phyloP scores from a whole-genome alignment of 768 basidiomycete genomes.

The Tricholoma matsutake region DNA sequence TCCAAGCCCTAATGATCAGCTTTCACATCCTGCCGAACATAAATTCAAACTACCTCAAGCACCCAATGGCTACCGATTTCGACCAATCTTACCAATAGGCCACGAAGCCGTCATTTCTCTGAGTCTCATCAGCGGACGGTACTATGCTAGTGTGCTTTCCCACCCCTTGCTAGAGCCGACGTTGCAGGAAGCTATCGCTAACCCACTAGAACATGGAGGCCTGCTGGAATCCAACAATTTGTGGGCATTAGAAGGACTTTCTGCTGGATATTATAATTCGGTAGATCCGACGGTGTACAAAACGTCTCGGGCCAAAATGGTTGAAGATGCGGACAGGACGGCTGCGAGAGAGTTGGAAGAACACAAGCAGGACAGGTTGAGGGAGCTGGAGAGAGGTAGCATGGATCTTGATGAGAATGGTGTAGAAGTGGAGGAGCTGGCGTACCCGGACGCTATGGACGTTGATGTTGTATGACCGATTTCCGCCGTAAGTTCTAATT shows the following conservation, averaged over 20 bases:
- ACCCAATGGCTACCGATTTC: slow-evolving; percentile 68
- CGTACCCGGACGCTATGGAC: slow-evolving; percentile 18
- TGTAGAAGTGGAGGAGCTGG: slow-evolving; percentile 16
- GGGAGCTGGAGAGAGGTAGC: slow-evolving; percentile 23
- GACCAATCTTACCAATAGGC: slow-evolving; percentile 58
- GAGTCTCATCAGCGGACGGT: slow-evolving; percentile 72
- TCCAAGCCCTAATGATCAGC: slow-evolving; percentile 12
- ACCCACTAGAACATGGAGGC: slow-evolving; percentile 31
- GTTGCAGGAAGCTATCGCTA: slow-evolving; percentile 37
- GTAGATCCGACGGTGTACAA: slow-evolving; percentile 68
- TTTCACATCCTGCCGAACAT: slow-evolving; percentile 21
- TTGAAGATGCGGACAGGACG: slow-evolving; percentile 57
- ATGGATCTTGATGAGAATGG: slow-evolving; percentile 12
- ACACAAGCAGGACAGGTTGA: slow-evolving; percentile 32
- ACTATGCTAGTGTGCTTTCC: slow-evolving; percentile 69
- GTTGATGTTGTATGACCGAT: slow-evolving; percentile 9
- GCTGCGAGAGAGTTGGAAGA: slow-evolving; percentile 42
- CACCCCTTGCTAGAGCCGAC: slow-evolving; percentile 55
- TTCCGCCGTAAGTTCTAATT: background rate
- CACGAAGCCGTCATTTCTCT: slow-evolving; percentile 67
- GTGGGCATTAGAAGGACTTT: slow-evolving; percentile 71
- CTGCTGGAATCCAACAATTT: slow-evolving; percentile 48
- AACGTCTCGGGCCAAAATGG: slow-evolving; percentile 48
- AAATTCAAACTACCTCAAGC: slow-evolving; percentile 52
- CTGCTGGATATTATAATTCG: slow-evolving; percentile 62